Percentiles rank a stretch among this genome's conserved stretches.
These are phyloP conservation scores for Elaeis oleifera DNA, from an alignment of 202 grass and related monocot genomes.

Conservation along the genomic window DNA sequence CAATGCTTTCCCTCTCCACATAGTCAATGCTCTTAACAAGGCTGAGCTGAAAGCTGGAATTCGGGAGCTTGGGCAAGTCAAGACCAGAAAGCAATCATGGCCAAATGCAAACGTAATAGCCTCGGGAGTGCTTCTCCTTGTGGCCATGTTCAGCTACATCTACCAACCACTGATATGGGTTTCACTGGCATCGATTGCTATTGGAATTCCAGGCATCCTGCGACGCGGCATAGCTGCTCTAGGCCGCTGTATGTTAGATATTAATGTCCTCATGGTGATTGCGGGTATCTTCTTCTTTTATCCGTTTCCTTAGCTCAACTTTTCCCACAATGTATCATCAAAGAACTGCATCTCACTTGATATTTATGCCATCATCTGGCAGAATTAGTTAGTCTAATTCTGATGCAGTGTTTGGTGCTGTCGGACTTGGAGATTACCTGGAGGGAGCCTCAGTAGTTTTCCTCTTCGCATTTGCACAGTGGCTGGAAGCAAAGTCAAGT, in stretches of 20 bases:
- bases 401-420: constrained; percentile 2
- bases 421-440: constrained; percentile 12
- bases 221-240: constrained; percentile 3
- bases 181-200: not conserved
- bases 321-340: no score
- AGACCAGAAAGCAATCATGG: not conserved
- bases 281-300: not conserved
- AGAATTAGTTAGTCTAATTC: no score
- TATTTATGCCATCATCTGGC: no score
- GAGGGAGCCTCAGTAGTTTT: constrained; percentile 17
- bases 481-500: constrained; percentile 12
- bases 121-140: constrained; percentile 5
- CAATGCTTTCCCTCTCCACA: not conserved
- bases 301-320: no score
- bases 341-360: no score
- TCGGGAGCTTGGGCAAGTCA: constrained; percentile 1
- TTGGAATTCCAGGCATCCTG: constrained; percentile 8
- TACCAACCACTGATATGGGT: constrained; percentile 14
- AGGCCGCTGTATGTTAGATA: not conserved
- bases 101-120: constrained; percentile 1
- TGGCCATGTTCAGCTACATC: constrained; percentile 8
- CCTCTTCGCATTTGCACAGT: constrained; percentile 14
- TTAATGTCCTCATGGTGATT: constrained; percentile 18
- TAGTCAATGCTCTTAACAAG: constrained; percentile 14
- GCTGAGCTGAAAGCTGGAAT: constrained; percentile 15